Evolutionary conservation across 2,329 filamentous ascomycete genomes (phyloP).

Genomic region (Periglandula ipomoeae): DNA sequence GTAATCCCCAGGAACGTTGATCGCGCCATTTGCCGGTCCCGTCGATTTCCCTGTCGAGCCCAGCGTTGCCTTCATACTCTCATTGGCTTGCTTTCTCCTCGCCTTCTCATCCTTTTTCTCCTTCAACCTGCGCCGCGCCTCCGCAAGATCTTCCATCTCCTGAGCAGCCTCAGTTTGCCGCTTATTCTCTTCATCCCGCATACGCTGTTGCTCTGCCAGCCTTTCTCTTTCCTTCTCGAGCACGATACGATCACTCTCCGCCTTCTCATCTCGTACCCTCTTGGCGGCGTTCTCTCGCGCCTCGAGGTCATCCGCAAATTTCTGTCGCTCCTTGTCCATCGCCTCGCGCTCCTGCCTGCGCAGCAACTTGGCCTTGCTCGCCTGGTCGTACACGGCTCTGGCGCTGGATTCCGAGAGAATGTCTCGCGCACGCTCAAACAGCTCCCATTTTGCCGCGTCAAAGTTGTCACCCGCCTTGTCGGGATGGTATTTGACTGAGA

Average conservation of each 20-base stretch:
- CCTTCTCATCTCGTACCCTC: constrained; percentile 42
- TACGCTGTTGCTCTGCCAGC: constrained; percentile 26
- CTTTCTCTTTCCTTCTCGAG: constrained; percentile 28
- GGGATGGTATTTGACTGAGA: constrained; percentile 84
- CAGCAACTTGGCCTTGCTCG: constrained; percentile 60
- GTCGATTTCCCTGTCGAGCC: constrained; percentile 12
- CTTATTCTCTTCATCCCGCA: constrained; percentile 27
- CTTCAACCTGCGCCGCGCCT: constrained; percentile 27
- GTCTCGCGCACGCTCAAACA: constrained; percentile 78
- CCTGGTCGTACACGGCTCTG: constrained; percentile 69
- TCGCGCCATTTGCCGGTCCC: constrained; percentile 24
- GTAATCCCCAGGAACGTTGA: constrained; percentile 28
- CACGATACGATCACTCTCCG: constrained; percentile 24
- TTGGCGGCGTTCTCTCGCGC: constrained; percentile 61
- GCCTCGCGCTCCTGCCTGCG: constrained; percentile 62
- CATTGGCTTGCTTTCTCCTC: constrained; percentile 26
- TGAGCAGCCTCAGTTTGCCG: constrained; percentile 28
- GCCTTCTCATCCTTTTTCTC: constrained; percentile 33
- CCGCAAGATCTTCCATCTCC: constrained; percentile 29
- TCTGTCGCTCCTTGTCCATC: constrained; percentile 62
- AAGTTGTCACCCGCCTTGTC: constrained; percentile 75
- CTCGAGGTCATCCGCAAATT: constrained; percentile 82
- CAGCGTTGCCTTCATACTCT: constrained; percentile 20
- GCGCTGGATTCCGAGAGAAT: constrained; percentile 64
- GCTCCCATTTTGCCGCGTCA: constrained; percentile 75